Percentiles rank a stretch among this genome's conserved stretches.
Evolutionary conservation across 768 basidiomycete genomes (phyloP).

Genomic region (Kwoniella pini): DNA sequence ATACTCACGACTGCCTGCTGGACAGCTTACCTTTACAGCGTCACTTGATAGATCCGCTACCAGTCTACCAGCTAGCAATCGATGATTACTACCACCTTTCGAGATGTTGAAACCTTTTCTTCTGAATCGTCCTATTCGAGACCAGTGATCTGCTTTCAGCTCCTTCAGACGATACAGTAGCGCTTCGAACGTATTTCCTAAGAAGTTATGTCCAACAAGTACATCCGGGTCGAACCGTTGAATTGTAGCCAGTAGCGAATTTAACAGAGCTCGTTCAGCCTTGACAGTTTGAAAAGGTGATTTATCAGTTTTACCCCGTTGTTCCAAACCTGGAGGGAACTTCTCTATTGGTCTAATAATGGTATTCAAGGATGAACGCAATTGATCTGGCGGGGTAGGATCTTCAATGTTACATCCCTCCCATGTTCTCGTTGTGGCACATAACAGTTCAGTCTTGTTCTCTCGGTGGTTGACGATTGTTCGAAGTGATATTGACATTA

Average conservation of each 20-base stretch:
- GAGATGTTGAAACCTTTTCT: constrained; percentile 66
- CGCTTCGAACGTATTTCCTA: constrained; percentile 85
- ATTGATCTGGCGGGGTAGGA: constrained; percentile 80
- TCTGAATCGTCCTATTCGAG: constrained; percentile 85
- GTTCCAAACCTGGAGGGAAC: constrained; percentile 83
- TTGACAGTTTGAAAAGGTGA: constrained; percentile 67
- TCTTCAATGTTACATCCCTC: constrained; percentile 78
- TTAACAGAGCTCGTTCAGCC: constrained; percentile 84
- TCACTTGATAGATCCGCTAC: constrained; percentile 93
- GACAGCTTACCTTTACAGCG: constrained; percentile 73
- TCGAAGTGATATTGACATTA: constrained; percentile 83
- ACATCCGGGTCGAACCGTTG: constrained; percentile 90
- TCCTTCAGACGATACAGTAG: constrained; percentile 87
- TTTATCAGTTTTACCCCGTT: constrained; percentile 66
- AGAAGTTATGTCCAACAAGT: constrained; percentile 90
- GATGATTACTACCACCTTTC: constrained; percentile 64
- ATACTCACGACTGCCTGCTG: neutral
- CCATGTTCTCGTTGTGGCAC: constrained; percentile 81
- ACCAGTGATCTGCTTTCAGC: constrained; percentile 89
- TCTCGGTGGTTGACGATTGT: constrained; percentile 91
- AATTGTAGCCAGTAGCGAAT: constrained; percentile 76
- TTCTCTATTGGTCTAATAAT: constrained; percentile 84
- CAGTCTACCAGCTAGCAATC: constrained; percentile 78
- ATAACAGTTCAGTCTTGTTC: constrained; percentile 92
- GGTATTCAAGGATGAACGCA: constrained; percentile 79